Percentiles rank a stretch among this genome's conserved stretches.
Evolutionary conservation across 192 early-diverging fungal genomes (phyloP).

Genomic region (Chytriomyces sp.): DNA sequence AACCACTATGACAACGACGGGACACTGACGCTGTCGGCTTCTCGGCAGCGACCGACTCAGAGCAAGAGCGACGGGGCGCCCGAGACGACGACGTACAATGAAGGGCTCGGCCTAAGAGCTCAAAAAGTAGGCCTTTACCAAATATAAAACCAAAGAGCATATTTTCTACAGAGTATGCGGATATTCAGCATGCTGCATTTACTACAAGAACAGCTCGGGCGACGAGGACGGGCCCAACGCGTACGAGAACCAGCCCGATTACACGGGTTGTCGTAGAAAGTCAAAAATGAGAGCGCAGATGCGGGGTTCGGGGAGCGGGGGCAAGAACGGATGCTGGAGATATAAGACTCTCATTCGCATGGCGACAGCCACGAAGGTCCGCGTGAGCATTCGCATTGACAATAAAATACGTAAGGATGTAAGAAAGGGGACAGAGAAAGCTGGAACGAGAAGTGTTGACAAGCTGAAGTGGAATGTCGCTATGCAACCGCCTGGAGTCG

Average conservation of each 20-base stretch:
- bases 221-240: conserved; percentile 48
- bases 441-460: too few relatives aligned
- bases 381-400: too few relatives aligned
- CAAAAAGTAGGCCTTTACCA: conserved; percentile 61
- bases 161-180: too few relatives aligned
- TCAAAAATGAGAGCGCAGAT: conserved; percentile 24
- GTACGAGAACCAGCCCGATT: conserved; percentile 53
- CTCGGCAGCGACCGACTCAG: conserved; percentile 52
- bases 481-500: neutral
- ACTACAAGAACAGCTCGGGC: conserved; percentile 46
- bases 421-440: too few relatives aligned
- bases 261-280: conserved; percentile 24
- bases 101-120: conserved; percentile 70
- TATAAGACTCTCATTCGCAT: conserved; percentile 3
- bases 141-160: neutral
- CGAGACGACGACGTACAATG: conserved; percentile 74
- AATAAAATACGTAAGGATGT: too few relatives aligned
- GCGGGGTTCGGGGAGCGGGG: neutral
- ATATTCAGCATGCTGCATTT: conserved; percentile 76
- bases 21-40: neutral
- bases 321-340: too few relatives aligned
- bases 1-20: neutral
- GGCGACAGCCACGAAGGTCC: conserved; percentile 13
- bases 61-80: conserved; percentile 45
- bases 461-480: too few relatives aligned